Conservation (phyloP, 495 filamentous ascomycete species). For the Penicillium manginii region DNA sequence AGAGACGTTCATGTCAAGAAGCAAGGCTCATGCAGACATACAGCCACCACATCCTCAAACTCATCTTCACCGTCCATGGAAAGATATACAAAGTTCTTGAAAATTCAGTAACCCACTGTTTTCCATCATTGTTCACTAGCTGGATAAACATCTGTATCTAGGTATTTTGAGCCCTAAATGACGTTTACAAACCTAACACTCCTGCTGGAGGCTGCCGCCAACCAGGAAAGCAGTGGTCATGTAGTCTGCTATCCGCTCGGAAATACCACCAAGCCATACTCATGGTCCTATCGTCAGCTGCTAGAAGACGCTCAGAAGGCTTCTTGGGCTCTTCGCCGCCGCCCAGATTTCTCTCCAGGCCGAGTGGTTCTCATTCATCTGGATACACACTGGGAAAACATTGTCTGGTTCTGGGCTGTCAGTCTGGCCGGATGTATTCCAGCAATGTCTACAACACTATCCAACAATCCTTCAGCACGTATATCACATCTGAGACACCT, state of each 20-base stretch:
- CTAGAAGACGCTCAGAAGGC: constrained; percentile 9
- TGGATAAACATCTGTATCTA: not conserved
- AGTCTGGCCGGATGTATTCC: constrained; percentile 43
- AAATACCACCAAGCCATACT: constrained; percentile 6
- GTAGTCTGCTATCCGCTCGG: constrained; percentile 12
- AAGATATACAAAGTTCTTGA: not conserved
- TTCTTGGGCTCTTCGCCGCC: constrained; percentile 4
- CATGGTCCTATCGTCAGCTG: constrained; percentile 11
- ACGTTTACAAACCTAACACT: constrained; percentile 15
- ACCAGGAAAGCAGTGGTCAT: constrained; percentile 7
- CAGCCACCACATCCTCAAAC: not conserved
- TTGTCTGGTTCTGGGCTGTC: constrained; percentile 52
- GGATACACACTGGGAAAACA: constrained; percentile 39
- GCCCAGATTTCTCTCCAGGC: not conserved
- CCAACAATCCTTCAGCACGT: constrained; percentile 35
- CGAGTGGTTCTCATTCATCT: constrained; percentile 41
- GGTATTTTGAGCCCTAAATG: constrained; percentile 2
- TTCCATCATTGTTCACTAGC: not conserved
- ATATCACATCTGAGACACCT: constrained; percentile 39
- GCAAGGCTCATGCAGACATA: not conserved
- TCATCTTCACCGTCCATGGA: not conserved
- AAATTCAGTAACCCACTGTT: not conserved
- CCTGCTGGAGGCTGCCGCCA: constrained; percentile 11
- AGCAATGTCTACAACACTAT: constrained; percentile 42
- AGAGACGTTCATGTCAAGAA: not conserved